phyloP scores from a whole-genome alignment of 2,329 filamentous ascomycete species.

The Colletotrichum agaves region DNA sequence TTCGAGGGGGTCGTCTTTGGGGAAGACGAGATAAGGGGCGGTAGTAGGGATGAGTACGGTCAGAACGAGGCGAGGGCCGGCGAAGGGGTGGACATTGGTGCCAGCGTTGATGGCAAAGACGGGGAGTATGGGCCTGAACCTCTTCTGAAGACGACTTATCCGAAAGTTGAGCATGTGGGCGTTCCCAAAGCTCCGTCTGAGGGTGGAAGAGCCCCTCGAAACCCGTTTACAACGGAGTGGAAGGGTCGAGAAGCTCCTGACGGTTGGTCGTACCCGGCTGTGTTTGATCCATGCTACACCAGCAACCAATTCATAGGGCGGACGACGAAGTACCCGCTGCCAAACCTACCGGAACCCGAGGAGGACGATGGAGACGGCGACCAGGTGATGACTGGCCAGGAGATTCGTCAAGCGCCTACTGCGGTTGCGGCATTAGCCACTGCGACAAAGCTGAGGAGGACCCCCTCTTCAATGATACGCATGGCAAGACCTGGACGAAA shows the following conservation, averaged over 20 bases:
- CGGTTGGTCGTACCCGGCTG: neutral
- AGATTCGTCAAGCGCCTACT: neutral
- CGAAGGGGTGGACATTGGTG: slow-evolving; percentile 4
- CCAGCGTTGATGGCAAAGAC: slow-evolving; percentile 8
- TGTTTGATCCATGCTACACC: slow-evolving; percentile 29
- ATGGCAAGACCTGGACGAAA: neutral
- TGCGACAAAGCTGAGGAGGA: neutral
- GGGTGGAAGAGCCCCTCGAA: slow-evolving; percentile 27
- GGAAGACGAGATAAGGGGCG: neutral
- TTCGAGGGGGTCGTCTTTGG: slow-evolving; percentile 14
- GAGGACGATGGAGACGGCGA: slow-evolving; percentile 18
- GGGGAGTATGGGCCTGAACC: slow-evolving; percentile 23
- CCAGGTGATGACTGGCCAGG: neutral
- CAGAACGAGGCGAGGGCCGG: neutral
- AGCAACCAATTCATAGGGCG: slow-evolving; percentile 36
- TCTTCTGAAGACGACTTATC: neutral
- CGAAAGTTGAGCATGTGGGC: neutral
- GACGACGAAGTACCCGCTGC: slow-evolving; percentile 8
- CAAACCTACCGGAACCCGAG: slow-evolving; percentile 19
- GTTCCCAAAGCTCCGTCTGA: slow-evolving; percentile 28
- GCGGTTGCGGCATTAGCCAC: neutral
- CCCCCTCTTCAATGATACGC: neutral
- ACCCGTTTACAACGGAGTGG: slow-evolving; percentile 38
- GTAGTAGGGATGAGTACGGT: neutral
- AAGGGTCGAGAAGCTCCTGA: slow-evolving; percentile 4